Conservation (phyloP, 805 yeast genomes). For the Kazachstania viticola region DNA sequence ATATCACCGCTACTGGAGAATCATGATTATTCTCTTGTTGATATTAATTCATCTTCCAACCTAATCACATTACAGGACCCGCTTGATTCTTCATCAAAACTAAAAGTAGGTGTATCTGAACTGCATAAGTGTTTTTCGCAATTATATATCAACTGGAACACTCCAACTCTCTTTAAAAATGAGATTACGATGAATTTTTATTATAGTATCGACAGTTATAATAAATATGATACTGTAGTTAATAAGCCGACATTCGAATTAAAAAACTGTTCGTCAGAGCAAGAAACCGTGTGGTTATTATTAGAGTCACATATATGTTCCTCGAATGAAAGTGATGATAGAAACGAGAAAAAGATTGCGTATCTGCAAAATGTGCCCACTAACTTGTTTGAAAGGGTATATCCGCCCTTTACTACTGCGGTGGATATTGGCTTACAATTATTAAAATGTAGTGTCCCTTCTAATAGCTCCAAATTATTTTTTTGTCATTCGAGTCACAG, state of each 20-base stretch:
- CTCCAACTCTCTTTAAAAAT: conserved; percentile 18
- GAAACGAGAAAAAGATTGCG: conserved; percentile 1
- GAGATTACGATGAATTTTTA: conserved; percentile 21
- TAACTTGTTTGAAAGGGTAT: conserved; percentile 6
- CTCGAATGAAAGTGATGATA: conserved; percentile 14
- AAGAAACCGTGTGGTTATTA: conserved; percentile 34
- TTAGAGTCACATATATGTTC: conserved; percentile 42
- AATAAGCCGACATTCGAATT: conserved; percentile 37
- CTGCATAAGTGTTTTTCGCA: conserved; percentile 33
- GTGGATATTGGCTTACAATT: conserved; percentile 32
- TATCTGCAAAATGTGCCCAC: conserved; percentile 12
- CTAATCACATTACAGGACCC: conserved; percentile 36
- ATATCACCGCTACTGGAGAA: conserved; percentile 32
- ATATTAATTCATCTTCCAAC: conserved; percentile 17
- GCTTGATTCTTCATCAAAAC: conserved; percentile 4
- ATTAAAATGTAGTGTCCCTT: conserved; percentile 13
- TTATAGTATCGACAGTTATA: conserved; percentile 15
- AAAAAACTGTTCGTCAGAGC: conserved; percentile 19
- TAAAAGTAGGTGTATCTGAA: conserved; percentile 10
- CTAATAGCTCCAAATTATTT: conserved; percentile 4
- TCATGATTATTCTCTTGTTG: conserved; percentile 62
- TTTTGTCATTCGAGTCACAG: conserved; percentile 18
- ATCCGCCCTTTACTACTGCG: conserved; percentile 12
- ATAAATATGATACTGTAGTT: conserved; percentile 10
- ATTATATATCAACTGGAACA: conserved; percentile 61